Percentiles rank a stretch among this genome's conserved stretches.
Evolutionary conservation across 345 rosid genomes (phyloP).

Genomic region (Populus alba): DNA sequence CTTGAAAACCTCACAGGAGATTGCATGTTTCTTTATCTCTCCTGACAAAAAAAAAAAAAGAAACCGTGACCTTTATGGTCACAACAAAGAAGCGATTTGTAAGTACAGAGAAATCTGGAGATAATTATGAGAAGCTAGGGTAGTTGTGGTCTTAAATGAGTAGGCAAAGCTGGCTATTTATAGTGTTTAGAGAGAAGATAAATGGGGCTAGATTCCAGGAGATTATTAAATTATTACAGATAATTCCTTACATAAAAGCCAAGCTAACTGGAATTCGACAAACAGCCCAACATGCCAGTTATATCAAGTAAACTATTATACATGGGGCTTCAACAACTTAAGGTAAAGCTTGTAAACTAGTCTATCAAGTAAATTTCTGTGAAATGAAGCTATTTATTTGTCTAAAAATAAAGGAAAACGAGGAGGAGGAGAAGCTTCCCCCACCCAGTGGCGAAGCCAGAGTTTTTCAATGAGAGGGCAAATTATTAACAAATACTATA

Average conservation of each 20-base stretch:
- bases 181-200: neutral
- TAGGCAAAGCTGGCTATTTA: neutral
- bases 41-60: neutral
- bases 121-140: neutral
- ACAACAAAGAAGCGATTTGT: neutral
- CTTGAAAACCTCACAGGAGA: slow-evolving; percentile 55
- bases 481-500: no score
- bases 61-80: neutral
- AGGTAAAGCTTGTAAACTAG: neutral
- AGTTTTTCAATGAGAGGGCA: no score
- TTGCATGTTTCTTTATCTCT: slow-evolving; percentile 25
- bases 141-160: neutral
- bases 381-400: neutral
- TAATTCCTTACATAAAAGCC: neutral
- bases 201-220: neutral
- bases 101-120: neutral
- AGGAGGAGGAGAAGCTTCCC: neutral
- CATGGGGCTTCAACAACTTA: neutral
- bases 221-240: neutral
- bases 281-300: neutral
- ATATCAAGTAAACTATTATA: no score
- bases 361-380: neutral
- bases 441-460: no score
- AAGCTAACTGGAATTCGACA: neutral
- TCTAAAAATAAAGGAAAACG: neutral